Base-by-base conservation (phyloP, 768 basidiomycete genomes). In the Candolleomyces aberdarensis region DNA sequence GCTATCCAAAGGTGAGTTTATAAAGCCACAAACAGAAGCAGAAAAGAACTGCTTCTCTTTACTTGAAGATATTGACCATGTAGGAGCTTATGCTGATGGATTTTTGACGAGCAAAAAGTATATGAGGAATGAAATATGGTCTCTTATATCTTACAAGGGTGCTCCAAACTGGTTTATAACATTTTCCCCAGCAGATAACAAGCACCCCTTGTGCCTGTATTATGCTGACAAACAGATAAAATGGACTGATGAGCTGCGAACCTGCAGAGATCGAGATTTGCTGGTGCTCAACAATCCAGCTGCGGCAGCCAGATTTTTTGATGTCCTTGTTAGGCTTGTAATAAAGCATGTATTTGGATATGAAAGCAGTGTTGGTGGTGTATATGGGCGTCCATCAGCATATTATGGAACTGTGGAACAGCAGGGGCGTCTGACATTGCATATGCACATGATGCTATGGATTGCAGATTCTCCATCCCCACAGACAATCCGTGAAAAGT, bases 301-400 rank as follows among this genome's bases (percentile, higher is more conserved):
- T 14, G 56, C 56, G 0, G 17, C 43, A 26, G 56, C 56, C 5
- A 11, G 56, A 4, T 57, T 57, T 26, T 57, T 57, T 29, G 6
- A 32, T 26, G 26, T 29, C 26, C 15, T 57, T 3, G 56, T 57
- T 5, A 20, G 13, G 9, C 44, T 48, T 2, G n/a, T 57, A 26
- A 57, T 57, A 1, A 41, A 56, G 20, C 54, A 56, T 56, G 9
- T 75, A 71, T 53, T 76, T 73, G 58, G 60, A 74, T 57, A 57
- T 65, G 0, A 62, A 69, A 60, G 53, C 65, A 59, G 46, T 1
- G 22, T n/a, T 4, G 17, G 7, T 0, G 61, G 64, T 1, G n/a
- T 65, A 3, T 65, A 54, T 22, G 64, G 64, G 0, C n/a, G 60
- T 11, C 60, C 59, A 1, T 31, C 41, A 5, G 62, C 50, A 3